Percentiles rank a stretch among this genome's conserved stretches.
These are phyloP conservation scores for Cordyceps farinosa DNA, from an alignment of 2,329 filamentous ascomycete genomes.

Conservation along the genomic window DNA sequence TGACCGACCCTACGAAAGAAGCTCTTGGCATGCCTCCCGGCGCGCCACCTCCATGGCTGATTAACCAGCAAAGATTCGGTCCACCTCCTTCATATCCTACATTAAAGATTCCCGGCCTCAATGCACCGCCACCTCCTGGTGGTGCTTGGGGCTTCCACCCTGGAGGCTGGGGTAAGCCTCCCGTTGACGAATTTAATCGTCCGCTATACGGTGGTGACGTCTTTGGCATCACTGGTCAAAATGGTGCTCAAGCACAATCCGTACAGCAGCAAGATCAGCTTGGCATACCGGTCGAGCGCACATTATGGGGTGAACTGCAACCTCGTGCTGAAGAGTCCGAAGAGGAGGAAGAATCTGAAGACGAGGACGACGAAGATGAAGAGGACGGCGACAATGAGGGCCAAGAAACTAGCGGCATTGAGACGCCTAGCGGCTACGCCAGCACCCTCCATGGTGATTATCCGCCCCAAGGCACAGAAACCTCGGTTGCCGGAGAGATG, in stretches of 20 bases:
- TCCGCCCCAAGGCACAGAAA: slow-evolving; percentile 62
- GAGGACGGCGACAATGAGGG: slow-evolving; percentile 60
- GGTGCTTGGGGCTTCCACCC: slow-evolving; percentile 93
- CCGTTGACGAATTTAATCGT: slow-evolving; percentile 87
- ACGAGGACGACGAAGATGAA: slow-evolving; percentile 69
- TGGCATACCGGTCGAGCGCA: slow-evolving; percentile 80
- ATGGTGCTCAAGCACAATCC: slow-evolving; percentile 28
- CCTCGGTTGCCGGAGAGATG: slow-evolving; percentile 80
- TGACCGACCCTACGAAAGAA: slow-evolving; percentile 86
- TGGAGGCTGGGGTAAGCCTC: slow-evolving; percentile 93
- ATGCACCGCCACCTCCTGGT: slow-evolving; percentile 84
- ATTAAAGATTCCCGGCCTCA: slow-evolving; percentile 91
- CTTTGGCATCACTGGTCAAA: slow-evolving; percentile 66
- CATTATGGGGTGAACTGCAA: slow-evolving; percentile 89
- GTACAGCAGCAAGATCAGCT: slow-evolving; percentile 34
- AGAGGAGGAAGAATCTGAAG: slow-evolving; percentile 70
- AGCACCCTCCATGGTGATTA: slow-evolving; percentile 81
- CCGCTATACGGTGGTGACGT: slow-evolving; percentile 93
- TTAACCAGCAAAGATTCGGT: slow-evolving; percentile 92
- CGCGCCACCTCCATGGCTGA: slow-evolving; percentile 92
- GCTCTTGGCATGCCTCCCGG: slow-evolving; percentile 91
- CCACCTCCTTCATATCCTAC: slow-evolving; percentile 92
- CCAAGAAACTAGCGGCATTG: slow-evolving; percentile 64
- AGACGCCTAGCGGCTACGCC: slow-evolving; percentile 76
- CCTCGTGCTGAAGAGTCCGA: slow-evolving; percentile 71